These are phyloP conservation scores for Wickerhamiella cacticola DNA, from an alignment of 805 yeast species.

Conservation along the genomic window DNA sequence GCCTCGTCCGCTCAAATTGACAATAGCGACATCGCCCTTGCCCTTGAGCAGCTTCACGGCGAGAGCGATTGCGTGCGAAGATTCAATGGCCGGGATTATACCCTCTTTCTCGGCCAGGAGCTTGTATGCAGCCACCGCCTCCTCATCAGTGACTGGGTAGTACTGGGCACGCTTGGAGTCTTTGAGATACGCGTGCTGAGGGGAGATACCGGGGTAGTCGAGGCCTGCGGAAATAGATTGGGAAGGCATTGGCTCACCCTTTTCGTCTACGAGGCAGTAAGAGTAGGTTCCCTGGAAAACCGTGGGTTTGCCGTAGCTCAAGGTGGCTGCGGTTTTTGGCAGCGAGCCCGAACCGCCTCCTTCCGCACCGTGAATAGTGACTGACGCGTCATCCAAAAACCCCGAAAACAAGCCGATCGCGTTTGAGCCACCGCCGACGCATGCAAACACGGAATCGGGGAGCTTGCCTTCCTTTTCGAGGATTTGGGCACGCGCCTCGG, in stretches of 20 bases:
- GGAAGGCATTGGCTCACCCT: slow-evolving; percentile 95
- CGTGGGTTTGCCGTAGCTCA: slow-evolving; percentile 90
- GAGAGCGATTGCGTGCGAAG: slow-evolving; percentile 86
- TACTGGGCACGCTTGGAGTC: slow-evolving; percentile 84
- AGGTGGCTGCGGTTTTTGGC: slow-evolving; percentile 82
- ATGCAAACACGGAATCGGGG: slow-evolving; percentile 91
- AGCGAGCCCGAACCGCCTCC: slow-evolving; percentile 98
- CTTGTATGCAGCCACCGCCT: slow-evolving; percentile 84
- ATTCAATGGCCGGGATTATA: slow-evolving; percentile 95
- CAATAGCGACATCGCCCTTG: slow-evolving; percentile 51
- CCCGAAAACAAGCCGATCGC: slow-evolving; percentile 93
- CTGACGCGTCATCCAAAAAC: slow-evolving; percentile 67
- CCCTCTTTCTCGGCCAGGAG: slow-evolving; percentile 87
- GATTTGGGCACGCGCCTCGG: slow-evolving; percentile 87
- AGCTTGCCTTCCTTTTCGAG: slow-evolving; percentile 53
- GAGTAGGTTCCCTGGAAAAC: slow-evolving; percentile 97
- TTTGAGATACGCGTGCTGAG: slow-evolving; percentile 93
- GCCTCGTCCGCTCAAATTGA: slow-evolving; percentile 94
- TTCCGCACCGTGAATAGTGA: slow-evolving; percentile 81
- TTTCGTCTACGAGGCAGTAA: slow-evolving; percentile 75
- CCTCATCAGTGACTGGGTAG: slow-evolving; percentile 87
- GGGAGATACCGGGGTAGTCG: slow-evolving; percentile 99
- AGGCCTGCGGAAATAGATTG: slow-evolving; percentile 97
- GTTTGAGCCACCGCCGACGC: slow-evolving; percentile 99
- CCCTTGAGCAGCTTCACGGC: slow-evolving; percentile 75